Base-by-base conservation (phyloP, 2,329 filamentous ascomycete genomes). In the Verticillium alfalfae region DNA sequence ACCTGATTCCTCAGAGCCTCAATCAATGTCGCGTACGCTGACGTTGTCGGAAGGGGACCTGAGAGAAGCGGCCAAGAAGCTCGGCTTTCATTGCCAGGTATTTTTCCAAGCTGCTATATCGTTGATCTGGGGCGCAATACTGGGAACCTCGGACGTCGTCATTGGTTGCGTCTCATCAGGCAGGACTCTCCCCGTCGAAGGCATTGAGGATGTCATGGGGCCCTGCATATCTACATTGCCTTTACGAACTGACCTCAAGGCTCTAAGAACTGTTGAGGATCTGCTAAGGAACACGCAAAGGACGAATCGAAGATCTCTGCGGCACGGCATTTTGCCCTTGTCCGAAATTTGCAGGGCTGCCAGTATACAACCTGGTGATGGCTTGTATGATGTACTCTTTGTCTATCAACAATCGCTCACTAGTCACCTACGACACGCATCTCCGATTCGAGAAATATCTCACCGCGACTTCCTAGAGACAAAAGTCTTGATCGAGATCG, bases 111-210 rank as follows among this genome's bases (percentile, higher is more conserved):
- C 89, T 8, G 87, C 89, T 0, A 76, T 92, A 60, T 78, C 83
- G 1, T 85, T 89, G 70, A 71, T 96, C 0, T 84, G 93, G 71
- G 79, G 82, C 16, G 80, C 82, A 0, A 86, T 95, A 62, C 72
- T 84, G 2, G 91, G 89, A 2, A 78, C 76, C 1, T 71, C 80
- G 0, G 91, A 97, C 70, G 77, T 93, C 1, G 79, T 88, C 0
- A 84, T 96, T 45, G 93, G 93, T 0, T 89, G 87, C 1, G 91
- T 97, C 4, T 90, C 90, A 13, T 96, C 93, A 10, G 93, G 93
- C 1, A 83, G 93, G 60, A 92, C 89, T 1, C 73, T 93, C n/a
- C 84, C 91, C 0, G 71, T 97, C 2, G 70, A 80, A 4, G 84
- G 82, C 0, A 85, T 96, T 38, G 92, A 96, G 65, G 78, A 84